These are phyloP conservation scores for Backusella sp. DNA, from an alignment of 192 early-diverging fungal genomes.

Conservation along the genomic window DNA sequence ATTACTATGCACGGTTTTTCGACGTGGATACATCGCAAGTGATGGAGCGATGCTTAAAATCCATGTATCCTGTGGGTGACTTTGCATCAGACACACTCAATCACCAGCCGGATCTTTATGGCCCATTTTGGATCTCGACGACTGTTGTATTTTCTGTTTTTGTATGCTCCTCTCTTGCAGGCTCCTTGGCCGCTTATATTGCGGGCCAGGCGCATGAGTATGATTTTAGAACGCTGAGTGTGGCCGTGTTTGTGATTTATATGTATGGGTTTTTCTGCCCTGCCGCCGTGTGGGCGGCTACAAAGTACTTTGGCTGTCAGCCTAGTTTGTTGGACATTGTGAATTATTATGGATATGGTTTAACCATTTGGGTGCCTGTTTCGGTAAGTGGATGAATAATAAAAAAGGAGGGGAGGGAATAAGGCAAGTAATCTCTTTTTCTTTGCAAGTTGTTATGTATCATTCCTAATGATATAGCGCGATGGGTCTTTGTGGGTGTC, in stretches of 20 bases:
- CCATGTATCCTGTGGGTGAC: constrained; percentile 69
- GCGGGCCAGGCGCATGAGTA: constrained; percentile 56
- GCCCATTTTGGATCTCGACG: constrained; percentile 97
- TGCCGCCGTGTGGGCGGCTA: constrained; percentile 71
- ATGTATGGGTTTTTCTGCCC: constrained; percentile 73
- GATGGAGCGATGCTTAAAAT: constrained; percentile 65
- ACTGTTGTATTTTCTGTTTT: constrained; percentile 97
- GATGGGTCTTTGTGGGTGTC: constrained; percentile 77
- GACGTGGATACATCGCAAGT: constrained; percentile 92
- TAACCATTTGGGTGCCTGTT: constrained; percentile 93
- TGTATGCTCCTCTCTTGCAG: constrained; percentile 88
- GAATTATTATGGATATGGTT: constrained; percentile 87
- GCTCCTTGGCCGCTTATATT: constrained; percentile 74
- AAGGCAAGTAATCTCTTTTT: not conserved
- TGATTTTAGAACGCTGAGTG: constrained; percentile 80
- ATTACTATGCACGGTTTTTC: constrained; percentile 90
- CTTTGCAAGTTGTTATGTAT: constrained; percentile 73
- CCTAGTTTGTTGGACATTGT: constrained; percentile 86
- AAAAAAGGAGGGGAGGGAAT: not conserved
- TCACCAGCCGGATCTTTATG: constrained; percentile 93
- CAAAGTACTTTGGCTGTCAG: constrained; percentile 83
- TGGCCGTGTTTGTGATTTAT: constrained; percentile 83
- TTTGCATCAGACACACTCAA: constrained; percentile 76
- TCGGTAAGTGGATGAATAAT: constrained; percentile 48
- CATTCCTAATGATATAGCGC: constrained; percentile 75